phyloP scores from a whole-genome alignment of 352 stramenopile species.

The Phytophthora parvispora region DNA sequence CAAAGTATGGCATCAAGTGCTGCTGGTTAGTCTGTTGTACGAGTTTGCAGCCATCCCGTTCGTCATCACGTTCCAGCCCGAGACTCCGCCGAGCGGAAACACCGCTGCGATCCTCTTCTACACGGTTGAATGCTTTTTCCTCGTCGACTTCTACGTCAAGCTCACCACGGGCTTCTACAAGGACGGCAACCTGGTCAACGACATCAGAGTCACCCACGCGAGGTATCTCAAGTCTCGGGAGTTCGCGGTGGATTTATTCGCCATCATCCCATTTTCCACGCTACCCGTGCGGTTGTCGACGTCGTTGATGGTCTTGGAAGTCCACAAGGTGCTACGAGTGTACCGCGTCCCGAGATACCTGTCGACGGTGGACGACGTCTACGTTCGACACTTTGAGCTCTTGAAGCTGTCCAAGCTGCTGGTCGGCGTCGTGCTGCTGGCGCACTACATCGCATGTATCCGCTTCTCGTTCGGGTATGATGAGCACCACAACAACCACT shows the following conservation, averaged over 20 bases:
- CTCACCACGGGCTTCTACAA: slow-evolving; percentile 66
- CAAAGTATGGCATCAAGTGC: slow-evolving; percentile 60
- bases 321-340: slow-evolving; percentile 48
- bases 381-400: slow-evolving; percentile 61
- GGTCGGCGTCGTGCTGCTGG: slow-evolving; percentile 42
- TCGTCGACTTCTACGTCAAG: slow-evolving; percentile 64
- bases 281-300: slow-evolving; percentile 8
- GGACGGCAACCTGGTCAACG: slow-evolving; percentile 47
- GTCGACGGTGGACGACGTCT: slow-evolving; percentile 60
- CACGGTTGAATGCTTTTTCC: slow-evolving; percentile 53
- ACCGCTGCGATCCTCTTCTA: slow-evolving; percentile 44
- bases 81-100: not conserved
- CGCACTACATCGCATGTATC: slow-evolving; percentile 59
- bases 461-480: slow-evolving; percentile 67
- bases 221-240: slow-evolving; percentile 64
- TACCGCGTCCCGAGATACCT: slow-evolving; percentile 53
- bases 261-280: slow-evolving; percentile 49
- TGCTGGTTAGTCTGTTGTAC: slow-evolving; percentile 52
- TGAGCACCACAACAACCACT: slow-evolving; percentile 40
- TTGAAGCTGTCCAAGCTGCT: slow-evolving; percentile 68
- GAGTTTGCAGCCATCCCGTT: slow-evolving; percentile 64
- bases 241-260: slow-evolving; percentile 56
- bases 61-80: slow-evolving; percentile 52
- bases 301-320: slow-evolving; percentile 46
- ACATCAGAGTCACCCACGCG: slow-evolving; percentile 26